phyloP scores from a whole-genome alignment of 2,329 filamentous ascomycete genomes.

The Aspergillus oerlinghausenensis region DNA sequence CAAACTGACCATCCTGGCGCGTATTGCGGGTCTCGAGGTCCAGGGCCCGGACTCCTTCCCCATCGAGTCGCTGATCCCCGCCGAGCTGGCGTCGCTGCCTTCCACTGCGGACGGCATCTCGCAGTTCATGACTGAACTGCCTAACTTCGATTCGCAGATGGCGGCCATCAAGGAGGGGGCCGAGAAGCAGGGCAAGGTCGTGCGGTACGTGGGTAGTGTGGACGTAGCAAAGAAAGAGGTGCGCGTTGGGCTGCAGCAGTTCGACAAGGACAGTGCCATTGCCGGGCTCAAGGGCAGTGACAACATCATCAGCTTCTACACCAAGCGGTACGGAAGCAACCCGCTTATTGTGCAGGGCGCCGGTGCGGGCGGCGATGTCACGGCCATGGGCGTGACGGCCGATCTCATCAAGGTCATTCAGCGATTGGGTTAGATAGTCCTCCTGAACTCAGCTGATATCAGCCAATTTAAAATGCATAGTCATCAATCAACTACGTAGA shows the following conservation, averaged over 20 bases:
- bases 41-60: slow-evolving; percentile 84
- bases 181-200: slow-evolving; percentile 81
- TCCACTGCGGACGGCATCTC: slow-evolving; percentile 58
- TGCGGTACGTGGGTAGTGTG: slow-evolving; percentile 90
- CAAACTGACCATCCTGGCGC: slow-evolving; percentile 90
- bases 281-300: slow-evolving; percentile 94
- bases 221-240: slow-evolving; percentile 76
- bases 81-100: slow-evolving; percentile 70
- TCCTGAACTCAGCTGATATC: too few relatives aligned
- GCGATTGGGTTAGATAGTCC: slow-evolving; percentile 52
- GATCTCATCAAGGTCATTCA: slow-evolving; percentile 87
- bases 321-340: slow-evolving; percentile 84
- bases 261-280: slow-evolving; percentile 83
- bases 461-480: too few relatives aligned
- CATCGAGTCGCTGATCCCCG: slow-evolving; percentile 87
- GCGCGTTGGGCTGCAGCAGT: slow-evolving; percentile 88
- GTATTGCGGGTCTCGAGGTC: slow-evolving; percentile 75
- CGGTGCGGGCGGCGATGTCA: slow-evolving; percentile 90
- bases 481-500: slow-evolving; percentile 29
- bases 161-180: slow-evolving; percentile 81
- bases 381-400: slow-evolving; percentile 94
- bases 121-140: slow-evolving; percentile 78
- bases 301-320: slow-evolving; percentile 99
- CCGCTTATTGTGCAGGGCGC: slow-evolving; percentile 93
- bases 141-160: slow-evolving; percentile 85